phyloP scores from a whole-genome alignment of 108 stramenopile genomes.

The Nitzschia sp. region DNA sequence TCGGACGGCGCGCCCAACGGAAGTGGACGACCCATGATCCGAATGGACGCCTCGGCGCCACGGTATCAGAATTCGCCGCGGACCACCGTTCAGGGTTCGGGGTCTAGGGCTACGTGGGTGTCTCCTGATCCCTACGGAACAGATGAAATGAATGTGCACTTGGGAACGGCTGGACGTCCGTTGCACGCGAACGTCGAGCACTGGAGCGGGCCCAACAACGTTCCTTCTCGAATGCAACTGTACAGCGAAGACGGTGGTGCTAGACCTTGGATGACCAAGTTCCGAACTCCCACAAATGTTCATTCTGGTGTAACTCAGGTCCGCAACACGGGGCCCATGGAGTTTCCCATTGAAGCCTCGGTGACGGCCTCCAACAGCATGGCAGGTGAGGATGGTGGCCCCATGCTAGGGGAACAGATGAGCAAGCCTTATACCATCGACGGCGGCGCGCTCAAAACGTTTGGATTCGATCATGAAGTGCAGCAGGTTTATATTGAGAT shows the following conservation, averaged over 20 bases:
- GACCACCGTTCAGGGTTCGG: not conserved
- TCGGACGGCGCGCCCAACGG: not conserved
- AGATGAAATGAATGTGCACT: constrained; percentile 38
- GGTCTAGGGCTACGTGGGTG: constrained; percentile 3
- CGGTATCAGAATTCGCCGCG: not conserved
- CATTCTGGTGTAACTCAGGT: constrained; percentile 48
- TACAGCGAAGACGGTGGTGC: constrained; percentile 61
- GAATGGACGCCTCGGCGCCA: constrained; percentile 1
- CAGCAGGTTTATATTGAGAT: not conserved
- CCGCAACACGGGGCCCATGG: constrained; percentile 62
- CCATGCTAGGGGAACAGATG: constrained; percentile 23
- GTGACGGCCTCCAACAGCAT: constrained; percentile 1
- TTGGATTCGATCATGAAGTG: constrained; percentile 48
- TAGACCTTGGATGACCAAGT: constrained; percentile 51
- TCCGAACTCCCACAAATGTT: constrained; percentile 38
- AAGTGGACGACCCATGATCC: not conserved
- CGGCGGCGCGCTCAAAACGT: constrained; percentile 74
- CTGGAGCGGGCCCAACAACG: constrained; percentile 57
- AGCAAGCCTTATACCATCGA: constrained; percentile 55
- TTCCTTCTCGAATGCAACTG: constrained; percentile 51
- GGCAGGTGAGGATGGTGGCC: not conserved
- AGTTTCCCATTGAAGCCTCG: constrained; percentile 49
- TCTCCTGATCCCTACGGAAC: constrained; percentile 1
- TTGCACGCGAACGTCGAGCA: constrained; percentile 58
- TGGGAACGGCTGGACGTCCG: constrained; percentile 57